Evolutionary conservation across 352 stramenopile genomes (phyloP).

Genomic region (Phytophthora aleatoria): DNA sequence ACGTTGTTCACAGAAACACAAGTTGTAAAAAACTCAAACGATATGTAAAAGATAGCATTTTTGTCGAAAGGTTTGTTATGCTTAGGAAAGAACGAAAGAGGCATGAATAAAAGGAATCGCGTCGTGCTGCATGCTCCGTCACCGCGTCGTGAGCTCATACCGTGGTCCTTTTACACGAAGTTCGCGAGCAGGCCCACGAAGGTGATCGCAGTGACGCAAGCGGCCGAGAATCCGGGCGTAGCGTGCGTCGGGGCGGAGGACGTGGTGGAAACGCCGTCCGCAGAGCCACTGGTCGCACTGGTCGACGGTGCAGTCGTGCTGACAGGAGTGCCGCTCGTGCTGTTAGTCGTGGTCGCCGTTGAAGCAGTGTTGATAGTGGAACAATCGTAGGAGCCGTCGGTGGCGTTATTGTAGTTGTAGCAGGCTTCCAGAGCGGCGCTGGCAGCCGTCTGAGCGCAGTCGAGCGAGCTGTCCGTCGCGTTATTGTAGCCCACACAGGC

Average conservation of each 20-base stretch:
- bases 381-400: constrained; percentile 27
- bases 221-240: constrained; percentile 13
- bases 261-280: constrained; percentile 22
- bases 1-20: too few species aligned
- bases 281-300: constrained; percentile 13
- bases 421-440: constrained; percentile 23
- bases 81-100: not conserved
- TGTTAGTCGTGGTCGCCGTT: constrained; percentile 7
- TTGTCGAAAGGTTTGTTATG: not conserved
- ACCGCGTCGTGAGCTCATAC: constrained; percentile 12
- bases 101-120: not conserved
- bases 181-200: constrained; percentile 13
- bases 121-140: not conserved
- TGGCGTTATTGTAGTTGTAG: constrained; percentile 33
- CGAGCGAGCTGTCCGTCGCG: constrained; percentile 24
- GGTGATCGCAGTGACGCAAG: constrained; percentile 18
- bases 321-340: constrained; percentile 1
- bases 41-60: too few species aligned
- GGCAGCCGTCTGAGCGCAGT: constrained; percentile 25
- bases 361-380: constrained; percentile 14
- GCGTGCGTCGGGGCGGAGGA: constrained; percentile 17
- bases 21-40: too few species aligned
- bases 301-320: constrained; percentile 15
- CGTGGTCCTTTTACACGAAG: constrained; percentile 18
- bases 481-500: constrained; percentile 27